Conservation (phyloP, 2,329 filamentous ascomycete species). For the Epichloe uncinata region DNA sequence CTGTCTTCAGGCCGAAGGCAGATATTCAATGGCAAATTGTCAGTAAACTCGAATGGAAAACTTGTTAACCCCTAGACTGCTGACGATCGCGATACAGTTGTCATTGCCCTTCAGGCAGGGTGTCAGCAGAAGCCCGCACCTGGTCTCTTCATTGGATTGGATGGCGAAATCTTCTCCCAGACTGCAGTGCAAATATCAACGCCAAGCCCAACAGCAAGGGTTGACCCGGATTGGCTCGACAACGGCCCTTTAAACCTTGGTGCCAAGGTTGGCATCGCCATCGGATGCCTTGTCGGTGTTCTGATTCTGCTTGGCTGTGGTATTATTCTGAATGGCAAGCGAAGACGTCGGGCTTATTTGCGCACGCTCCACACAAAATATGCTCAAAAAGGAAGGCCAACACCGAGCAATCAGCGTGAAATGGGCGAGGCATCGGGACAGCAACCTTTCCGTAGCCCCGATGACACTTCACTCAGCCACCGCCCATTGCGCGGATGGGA, state of each 20-base stretch:
- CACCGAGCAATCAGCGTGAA: conserved; percentile 14
- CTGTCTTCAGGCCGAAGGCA: conserved; percentile 29
- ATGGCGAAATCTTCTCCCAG: conserved; percentile 39
- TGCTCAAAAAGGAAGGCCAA: conserved; percentile 28
- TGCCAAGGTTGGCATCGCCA: conserved; percentile 44
- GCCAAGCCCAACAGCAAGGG: conserved; percentile 27
- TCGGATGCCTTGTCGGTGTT: conserved; percentile 35
- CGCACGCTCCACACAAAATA: conserved; percentile 31
- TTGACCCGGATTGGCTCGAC: conserved; percentile 27
- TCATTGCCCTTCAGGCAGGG: conserved; percentile 40
- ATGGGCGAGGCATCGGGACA: conserved; percentile 17
- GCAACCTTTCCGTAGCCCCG: conserved; percentile 9
- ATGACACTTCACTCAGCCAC: conserved; percentile 42
- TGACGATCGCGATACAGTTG: conserved; percentile 21
- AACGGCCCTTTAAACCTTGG: conserved; percentile 36
- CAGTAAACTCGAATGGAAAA: conserved; percentile 9
- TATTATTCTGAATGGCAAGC: conserved; percentile 43
- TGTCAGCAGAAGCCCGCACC: conserved; percentile 37
- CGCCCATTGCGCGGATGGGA: conserved; percentile 38
- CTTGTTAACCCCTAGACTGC: not conserved
- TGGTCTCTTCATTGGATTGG: conserved; percentile 34
- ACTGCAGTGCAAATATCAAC: conserved; percentile 34
- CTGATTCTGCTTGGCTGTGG: conserved; percentile 35
- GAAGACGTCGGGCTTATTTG: conserved; percentile 39
- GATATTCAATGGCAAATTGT: conserved; percentile 42